Evolutionary conservation across 306 rosid genomes (phyloP), one percentile per base, ranked within the genome.

Genomic region (Rosa lucieae): DNA sequence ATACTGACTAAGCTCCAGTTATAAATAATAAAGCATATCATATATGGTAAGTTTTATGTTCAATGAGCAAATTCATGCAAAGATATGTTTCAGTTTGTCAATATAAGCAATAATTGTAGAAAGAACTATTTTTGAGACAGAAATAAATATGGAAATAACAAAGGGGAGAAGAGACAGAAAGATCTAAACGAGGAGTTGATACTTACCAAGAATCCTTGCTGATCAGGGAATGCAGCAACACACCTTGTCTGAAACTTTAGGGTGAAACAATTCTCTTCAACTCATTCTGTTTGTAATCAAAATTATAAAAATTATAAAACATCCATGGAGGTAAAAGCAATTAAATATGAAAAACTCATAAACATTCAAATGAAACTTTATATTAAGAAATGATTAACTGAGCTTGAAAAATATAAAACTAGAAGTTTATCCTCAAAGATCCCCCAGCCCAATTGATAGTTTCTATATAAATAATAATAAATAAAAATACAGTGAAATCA

Each of bases 201-300:
- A 62, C 72, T 62, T 89, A 95, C 99, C 97, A 95, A 84, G 84
- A 91, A 95, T 8, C 99, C 99, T 85, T 95, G 97, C 85, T 92
- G 95, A 82, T 95, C 99, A 48, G 98, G 99, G 84, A 95, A 95
- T 48, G 98, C 97, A 85, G 98, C 90, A 72, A 95, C 97, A 80
- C 94, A 92, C 87, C 99, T 91, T 70, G 98, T 95, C 90, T 95
- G 99, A 87, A 85, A 92, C 87, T 95, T 95, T 81, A 95, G 77
- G 99, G 98, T 5, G 99, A 95, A 70, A 52, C 61, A 40, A 95
- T 86, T 85, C 97, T 87, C 89, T 92, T 92, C 88, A 48, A 92
- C 77, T 95, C 99, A 42, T 82, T 82, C 98, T 92, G 90, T 80
- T 76, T 52, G 43, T 81, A 80, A 75, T 82, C 51, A 11, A 75